Percentiles rank a stretch among this genome's conserved stretches.
Evolutionary conservation across 2,329 filamentous ascomycete genomes (phyloP).

Genomic region (Volutella citrinella): DNA sequence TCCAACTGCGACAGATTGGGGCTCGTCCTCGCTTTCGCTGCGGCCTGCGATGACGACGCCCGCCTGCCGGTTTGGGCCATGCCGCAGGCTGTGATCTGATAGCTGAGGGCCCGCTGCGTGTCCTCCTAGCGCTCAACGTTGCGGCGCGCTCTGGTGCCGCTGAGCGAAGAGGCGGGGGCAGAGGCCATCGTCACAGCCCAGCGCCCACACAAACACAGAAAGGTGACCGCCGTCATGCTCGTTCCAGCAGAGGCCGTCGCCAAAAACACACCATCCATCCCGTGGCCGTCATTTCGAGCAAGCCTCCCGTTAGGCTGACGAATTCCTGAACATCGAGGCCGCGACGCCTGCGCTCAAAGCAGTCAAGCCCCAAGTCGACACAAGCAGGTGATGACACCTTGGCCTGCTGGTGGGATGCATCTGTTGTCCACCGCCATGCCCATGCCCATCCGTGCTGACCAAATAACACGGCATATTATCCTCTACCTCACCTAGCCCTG

Average conservation of each 20-base stretch:
- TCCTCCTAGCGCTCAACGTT: too few relatives aligned
- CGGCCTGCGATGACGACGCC: conserved; percentile 32
- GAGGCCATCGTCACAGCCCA: too few relatives aligned
- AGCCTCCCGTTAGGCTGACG: conserved; percentile 18
- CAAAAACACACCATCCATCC: conserved; percentile 1
- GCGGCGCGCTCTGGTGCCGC: too few relatives aligned
- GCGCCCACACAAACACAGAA: too few relatives aligned
- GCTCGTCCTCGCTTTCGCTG: conserved; percentile 14
- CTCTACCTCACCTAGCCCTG: too few relatives aligned
- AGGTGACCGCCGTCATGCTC: too few relatives aligned
- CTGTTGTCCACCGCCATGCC: too few relatives aligned
- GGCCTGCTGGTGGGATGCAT: conserved; percentile 11
- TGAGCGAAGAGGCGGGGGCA: too few relatives aligned
- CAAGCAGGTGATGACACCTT: conserved; percentile 19
- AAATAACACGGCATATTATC: too few relatives aligned
- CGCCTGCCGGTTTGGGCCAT: conserved; percentile 22
- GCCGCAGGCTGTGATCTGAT: conserved; percentile 14
- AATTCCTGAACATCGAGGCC: conserved; percentile 16
- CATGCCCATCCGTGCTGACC: too few relatives aligned
- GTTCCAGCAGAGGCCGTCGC: too few relatives aligned
- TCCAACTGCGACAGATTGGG: conserved; percentile 3
- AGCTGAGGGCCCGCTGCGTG: too few relatives aligned
- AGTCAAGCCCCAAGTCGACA: conserved; percentile 23
- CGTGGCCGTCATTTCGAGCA: conserved; percentile 5
- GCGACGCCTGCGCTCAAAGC: conserved; percentile 25